Conservation (phyloP, 1,284 basidiomycete species). For the Phellopilus nigrolimitatus region DNA sequence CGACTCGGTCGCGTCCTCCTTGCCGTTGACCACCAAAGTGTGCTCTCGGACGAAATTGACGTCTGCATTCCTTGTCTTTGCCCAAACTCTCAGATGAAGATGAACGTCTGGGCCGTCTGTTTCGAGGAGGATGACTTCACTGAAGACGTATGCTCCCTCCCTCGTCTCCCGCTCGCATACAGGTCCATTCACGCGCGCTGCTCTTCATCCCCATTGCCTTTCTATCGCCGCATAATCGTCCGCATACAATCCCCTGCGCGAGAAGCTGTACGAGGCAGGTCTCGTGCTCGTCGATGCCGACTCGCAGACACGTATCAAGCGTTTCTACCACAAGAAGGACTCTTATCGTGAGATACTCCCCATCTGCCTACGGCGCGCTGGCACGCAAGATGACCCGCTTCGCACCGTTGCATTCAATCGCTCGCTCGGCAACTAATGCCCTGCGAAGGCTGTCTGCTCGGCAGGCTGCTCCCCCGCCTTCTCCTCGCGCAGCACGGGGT, state of each 20-base stretch:
- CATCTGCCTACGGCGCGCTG: slow-evolving; percentile 2
- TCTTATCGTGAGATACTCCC: slow-evolving; percentile 53
- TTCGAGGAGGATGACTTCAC: slow-evolving; percentile 21
- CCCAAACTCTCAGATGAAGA: too few relatives aligned
- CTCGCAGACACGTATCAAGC: slow-evolving; percentile 48
- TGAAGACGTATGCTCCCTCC: slow-evolving; percentile 13
- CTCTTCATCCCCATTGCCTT: slow-evolving; percentile 29
- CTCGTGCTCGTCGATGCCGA: slow-evolving; percentile 51
- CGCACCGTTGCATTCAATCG: neutral
- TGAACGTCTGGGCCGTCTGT: slow-evolving; percentile 56
- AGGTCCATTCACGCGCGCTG: slow-evolving; percentile 16
- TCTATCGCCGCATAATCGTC: slow-evolving; percentile 24
- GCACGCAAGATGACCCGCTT: neutral
- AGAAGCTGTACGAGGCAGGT: slow-evolving; percentile 55
- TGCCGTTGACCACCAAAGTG: too few relatives aligned
- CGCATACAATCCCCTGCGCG: slow-evolving; percentile 37
- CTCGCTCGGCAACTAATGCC: neutral
- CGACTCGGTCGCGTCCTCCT: too few relatives aligned
- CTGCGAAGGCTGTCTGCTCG: slow-evolving; percentile 61
- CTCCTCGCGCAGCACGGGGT: slow-evolving; percentile 55
- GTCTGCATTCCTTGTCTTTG: neutral
- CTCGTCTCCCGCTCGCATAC: slow-evolving; percentile 8
- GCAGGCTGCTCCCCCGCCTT: slow-evolving; percentile 60
- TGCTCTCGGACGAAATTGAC: too few relatives aligned
- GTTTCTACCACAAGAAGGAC: slow-evolving; percentile 66